These are phyloP conservation scores for Leptomonas seymouri DNA, from an alignment of 208 protist genomes.

Conservation along the genomic window DNA sequence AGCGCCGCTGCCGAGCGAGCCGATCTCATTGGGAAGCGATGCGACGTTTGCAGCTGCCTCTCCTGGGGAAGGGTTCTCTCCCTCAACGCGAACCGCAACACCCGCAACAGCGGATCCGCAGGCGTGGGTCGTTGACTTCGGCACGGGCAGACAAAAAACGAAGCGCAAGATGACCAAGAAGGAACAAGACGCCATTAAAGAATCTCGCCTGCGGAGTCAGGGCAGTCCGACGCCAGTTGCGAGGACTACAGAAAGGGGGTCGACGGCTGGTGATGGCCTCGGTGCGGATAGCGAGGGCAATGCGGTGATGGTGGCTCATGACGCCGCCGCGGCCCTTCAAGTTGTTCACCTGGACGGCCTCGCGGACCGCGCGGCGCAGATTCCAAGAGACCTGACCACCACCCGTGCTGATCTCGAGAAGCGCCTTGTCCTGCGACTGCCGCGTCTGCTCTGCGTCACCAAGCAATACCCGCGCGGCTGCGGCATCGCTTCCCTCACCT, in stretches of 20 bases:
- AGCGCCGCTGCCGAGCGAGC: too few species aligned
- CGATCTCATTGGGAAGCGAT: too few species aligned
- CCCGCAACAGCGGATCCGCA: constrained; percentile 21
- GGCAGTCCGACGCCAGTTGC: background rate
- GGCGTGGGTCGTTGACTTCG: constrained; percentile 81
- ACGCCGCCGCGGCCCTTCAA: constrained; percentile 16
- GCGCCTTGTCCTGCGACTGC: constrained; percentile 72
- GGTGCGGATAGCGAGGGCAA: constrained; percentile 61
- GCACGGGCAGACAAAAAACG: constrained; percentile 33
- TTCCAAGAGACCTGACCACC: constrained; percentile 71
- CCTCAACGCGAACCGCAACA: background rate
- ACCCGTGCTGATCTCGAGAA: constrained; percentile 66
- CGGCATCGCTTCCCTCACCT: constrained; percentile 85
- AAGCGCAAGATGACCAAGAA: constrained; percentile 69
- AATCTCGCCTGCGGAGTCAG: constrained; percentile 34
- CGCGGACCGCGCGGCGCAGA: constrained; percentile 46
- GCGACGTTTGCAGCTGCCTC: background rate
- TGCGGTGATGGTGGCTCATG: constrained; percentile 1
- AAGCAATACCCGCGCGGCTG: constrained; percentile 94
- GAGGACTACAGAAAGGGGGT: background rate
- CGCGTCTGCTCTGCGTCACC: constrained; percentile 73
- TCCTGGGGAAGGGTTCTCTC: background rate
- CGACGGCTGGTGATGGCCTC: constrained; percentile 14
- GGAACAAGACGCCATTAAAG: constrained; percentile 61
- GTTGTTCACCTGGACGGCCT: constrained; percentile 59